These are phyloP conservation scores for Conringia planisiliqua DNA, from an alignment of 345 rosid species.

Conservation along the genomic window DNA sequence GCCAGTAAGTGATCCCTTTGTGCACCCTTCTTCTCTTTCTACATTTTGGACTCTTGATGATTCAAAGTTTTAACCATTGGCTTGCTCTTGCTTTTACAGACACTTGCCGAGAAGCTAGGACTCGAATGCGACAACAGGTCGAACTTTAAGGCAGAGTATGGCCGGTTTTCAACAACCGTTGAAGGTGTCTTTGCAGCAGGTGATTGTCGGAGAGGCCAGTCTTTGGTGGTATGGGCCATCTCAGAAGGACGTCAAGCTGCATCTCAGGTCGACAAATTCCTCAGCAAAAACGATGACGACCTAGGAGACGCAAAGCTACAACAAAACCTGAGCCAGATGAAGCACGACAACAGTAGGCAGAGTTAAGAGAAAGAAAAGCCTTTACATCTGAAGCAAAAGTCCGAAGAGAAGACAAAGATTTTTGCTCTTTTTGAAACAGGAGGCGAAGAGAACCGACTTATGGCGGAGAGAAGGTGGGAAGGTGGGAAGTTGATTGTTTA, in stretches of 20 bases:
- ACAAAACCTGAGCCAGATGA: conserved; percentile 36
- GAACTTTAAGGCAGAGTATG: conserved; percentile 91
- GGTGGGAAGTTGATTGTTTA: neutral
- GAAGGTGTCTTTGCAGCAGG: conserved; percentile 97
- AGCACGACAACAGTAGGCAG: conserved; percentile 7
- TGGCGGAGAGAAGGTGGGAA: neutral
- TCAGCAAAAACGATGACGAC: conserved; percentile 37
- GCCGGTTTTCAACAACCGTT: conserved; percentile 73
- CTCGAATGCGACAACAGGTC: conserved; percentile 79
- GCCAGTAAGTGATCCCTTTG: conserved; percentile 45
- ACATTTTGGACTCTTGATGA: neutral
- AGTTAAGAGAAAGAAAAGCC: neutral
- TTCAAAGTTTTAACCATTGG: neutral
- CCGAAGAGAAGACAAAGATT: neutral
- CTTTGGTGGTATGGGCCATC: conserved; percentile 98
- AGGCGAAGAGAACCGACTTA: neutral
- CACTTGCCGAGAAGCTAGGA: conserved; percentile 77
- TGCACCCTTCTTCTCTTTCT: neutral
- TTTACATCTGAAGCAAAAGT: conserved; percentile 24
- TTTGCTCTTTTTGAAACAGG: neutral
- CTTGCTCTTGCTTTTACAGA: conserved; percentile 11
- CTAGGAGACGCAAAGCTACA: conserved; percentile 19
- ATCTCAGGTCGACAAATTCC: conserved; percentile 73
- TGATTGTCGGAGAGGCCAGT: conserved; percentile 95
- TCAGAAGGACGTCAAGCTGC: conserved; percentile 98